Conservation (phyloP, 805 yeast species). For the Saccharomycopsis javanensis region DNA sequence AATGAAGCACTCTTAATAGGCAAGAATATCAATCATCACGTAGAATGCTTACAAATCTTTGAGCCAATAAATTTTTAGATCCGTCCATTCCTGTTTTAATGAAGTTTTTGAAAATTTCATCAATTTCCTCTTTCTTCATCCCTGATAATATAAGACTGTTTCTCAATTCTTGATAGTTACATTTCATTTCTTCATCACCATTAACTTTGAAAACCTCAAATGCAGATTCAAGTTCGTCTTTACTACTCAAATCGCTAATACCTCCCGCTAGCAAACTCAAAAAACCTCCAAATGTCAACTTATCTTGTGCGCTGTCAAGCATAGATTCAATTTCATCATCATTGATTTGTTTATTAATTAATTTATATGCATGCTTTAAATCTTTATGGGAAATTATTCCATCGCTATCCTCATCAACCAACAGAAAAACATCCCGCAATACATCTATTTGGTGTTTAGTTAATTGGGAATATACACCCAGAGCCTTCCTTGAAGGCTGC, state of each 20-base stretch:
- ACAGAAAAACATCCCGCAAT: conserved; percentile 63
- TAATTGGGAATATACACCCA: conserved; percentile 29
- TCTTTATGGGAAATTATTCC: conserved; percentile 50
- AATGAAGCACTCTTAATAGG: not conserved
- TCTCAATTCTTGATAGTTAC: conserved; percentile 41
- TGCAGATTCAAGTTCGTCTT: conserved; percentile 47
- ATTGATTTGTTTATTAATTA: conserved; percentile 38
- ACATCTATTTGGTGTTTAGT: conserved; percentile 55
- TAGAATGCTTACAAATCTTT: conserved; percentile 17
- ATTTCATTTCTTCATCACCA: conserved; percentile 30
- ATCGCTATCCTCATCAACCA: conserved; percentile 77
- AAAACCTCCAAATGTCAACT: conserved; percentile 55
- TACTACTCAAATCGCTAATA: conserved; percentile 41
- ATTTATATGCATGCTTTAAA: conserved; percentile 42
- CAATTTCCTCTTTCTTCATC: conserved; percentile 35
- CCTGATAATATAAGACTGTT: conserved; percentile 39
- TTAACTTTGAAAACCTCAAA: conserved; percentile 40
- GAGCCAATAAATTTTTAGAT: conserved; percentile 43
- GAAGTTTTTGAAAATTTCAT: conserved; percentile 44
- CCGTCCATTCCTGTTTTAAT: conserved; percentile 47
- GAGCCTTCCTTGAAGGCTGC: conserved; percentile 12
- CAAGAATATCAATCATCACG: conserved; percentile 14
- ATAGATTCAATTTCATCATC: conserved; percentile 39
- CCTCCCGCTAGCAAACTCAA: conserved; percentile 51
- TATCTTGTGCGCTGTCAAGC: conserved; percentile 33